Evolutionary conservation across 805 yeast species (phyloP).

Genomic region (Millerozyma acaciae): DNA sequence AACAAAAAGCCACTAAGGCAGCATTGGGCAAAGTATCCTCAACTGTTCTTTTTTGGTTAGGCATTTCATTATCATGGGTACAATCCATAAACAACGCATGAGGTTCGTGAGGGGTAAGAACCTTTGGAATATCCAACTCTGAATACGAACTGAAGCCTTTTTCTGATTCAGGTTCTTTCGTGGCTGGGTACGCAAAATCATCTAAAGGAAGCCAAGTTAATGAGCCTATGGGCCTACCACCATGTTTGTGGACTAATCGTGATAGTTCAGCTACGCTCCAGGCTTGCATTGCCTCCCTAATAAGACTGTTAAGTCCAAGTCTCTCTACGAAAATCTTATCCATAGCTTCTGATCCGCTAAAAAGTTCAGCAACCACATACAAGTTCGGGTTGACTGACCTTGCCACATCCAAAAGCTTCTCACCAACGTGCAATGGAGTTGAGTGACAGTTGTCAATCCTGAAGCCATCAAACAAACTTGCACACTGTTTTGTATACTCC

Average conservation of each 20-base stretch:
- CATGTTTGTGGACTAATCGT: conserved; percentile 82
- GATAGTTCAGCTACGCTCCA: conserved; percentile 85
- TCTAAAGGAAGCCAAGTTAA: conserved; percentile 77
- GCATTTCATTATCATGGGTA: conserved; percentile 92
- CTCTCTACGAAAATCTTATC: conserved; percentile 89
- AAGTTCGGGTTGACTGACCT: conserved; percentile 78
- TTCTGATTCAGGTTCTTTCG: conserved; percentile 29
- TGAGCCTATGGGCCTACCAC: conserved; percentile 95
- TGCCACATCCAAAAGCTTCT: conserved; percentile 81
- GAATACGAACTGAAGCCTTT: conserved; percentile 39
- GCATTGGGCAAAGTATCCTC: conserved; percentile 95
- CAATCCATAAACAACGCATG: conserved; percentile 97
- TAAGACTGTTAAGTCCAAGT: conserved; percentile 81
- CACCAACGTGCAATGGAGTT: conserved; percentile 94
- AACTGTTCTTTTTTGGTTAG: conserved; percentile 82
- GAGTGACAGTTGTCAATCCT: conserved; percentile 96
- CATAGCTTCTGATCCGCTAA: conserved; percentile 87
- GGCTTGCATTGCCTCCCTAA: conserved; percentile 97
- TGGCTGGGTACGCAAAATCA: conserved; percentile 64
- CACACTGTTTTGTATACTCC: conserved; percentile 66
- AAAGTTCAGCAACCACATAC: conserved; percentile 91
- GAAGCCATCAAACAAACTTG: conserved; percentile 77
- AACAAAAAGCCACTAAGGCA: conserved; percentile 87
- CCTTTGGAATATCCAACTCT: conserved; percentile 65
- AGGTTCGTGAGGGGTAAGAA: conserved; percentile 67